These are phyloP conservation scores for Dissophora ornata DNA, from an alignment of 192 early-diverging fungal species.

Conservation along the genomic window DNA sequence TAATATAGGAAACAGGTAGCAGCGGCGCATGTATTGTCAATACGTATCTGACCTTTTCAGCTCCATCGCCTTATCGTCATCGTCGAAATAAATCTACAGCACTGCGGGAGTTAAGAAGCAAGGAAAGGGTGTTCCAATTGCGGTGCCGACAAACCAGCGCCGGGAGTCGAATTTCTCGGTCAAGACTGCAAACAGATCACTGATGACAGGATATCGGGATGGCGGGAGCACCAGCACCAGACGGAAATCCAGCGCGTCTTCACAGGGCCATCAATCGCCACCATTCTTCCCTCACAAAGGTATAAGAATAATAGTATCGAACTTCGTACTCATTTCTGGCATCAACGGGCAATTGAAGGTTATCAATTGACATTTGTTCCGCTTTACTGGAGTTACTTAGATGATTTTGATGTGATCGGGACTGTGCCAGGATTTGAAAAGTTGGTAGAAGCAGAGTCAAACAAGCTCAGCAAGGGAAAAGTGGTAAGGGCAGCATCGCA, in stretches of 20 bases:
- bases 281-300: slow-evolving; percentile 40
- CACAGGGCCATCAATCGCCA: slow-evolving; percentile 31
- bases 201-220: slow-evolving; percentile 49
- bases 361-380: too few species aligned
- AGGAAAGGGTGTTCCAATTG: slow-evolving; percentile 33
- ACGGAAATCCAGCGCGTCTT: slow-evolving; percentile 39
- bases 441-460: slow-evolving; percentile 15
- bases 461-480: slow-evolving; percentile 24
- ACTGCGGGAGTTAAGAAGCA: slow-evolving; percentile 11
- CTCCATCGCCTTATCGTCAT: background rate
- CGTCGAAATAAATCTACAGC: background rate
- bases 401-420: slow-evolving; percentile 43
- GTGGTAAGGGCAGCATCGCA: background rate
- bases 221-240: slow-evolving; percentile 21
- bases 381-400: background rate
- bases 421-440: slow-evolving; percentile 42
- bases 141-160: slow-evolving; percentile 35
- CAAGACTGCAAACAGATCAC: slow-evolving; percentile 34
- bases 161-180: slow-evolving; percentile 40
- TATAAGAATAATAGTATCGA: background rate
- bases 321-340: too few species aligned
- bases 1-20: too few species aligned
- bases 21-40: too few species aligned
- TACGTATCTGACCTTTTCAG: too few species aligned
- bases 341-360: too few species aligned